These are phyloP conservation scores for Cryptococcus depauperatus DNA, from an alignment of 1,284 basidiomycete genomes.

Conservation along the genomic window DNA sequence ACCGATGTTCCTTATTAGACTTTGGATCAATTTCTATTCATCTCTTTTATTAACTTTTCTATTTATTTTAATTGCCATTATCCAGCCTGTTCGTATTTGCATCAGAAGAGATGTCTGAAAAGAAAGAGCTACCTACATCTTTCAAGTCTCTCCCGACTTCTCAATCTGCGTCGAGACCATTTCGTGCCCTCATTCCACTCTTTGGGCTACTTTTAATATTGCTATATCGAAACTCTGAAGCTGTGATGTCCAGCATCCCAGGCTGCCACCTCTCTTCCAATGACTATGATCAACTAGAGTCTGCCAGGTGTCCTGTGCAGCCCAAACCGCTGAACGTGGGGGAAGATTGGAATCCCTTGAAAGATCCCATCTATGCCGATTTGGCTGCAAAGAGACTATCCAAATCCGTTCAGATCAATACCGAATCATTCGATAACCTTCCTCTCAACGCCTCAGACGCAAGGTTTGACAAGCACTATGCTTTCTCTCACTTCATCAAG, in stretches of 20 bases:
- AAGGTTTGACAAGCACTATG: slow-evolving; percentile 38
- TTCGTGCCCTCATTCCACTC: slow-evolving; percentile 4
- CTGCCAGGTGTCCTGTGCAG: slow-evolving; percentile 35
- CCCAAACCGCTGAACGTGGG: slow-evolving; percentile 28
- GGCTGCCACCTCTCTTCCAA: slow-evolving; percentile 1
- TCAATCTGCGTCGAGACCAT: no score
- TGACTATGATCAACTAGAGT: slow-evolving; percentile 4
- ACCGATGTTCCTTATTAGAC: no score
- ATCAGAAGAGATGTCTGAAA: no score
- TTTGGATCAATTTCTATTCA: no score
- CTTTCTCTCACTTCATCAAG: slow-evolving; percentile 43
- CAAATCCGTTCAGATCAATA: slow-evolving; percentile 41
- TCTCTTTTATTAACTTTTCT: no score
- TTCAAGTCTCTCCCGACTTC: no score
- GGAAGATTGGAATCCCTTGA: slow-evolving; percentile 30
- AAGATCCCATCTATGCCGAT: slow-evolving; percentile 29
- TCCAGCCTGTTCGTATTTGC: no score
- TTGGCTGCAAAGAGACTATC: slow-evolving; percentile 37
- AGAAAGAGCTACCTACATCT: no score
- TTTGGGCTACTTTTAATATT: not conserved
- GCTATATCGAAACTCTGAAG: not conserved
- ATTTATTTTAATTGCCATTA: no score
- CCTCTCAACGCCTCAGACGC: slow-evolving; percentile 33
- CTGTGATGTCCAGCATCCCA: not conserved
- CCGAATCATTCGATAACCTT: slow-evolving; percentile 46